phyloP scores from a whole-genome alignment of 331 rosid genomes.

The Ulmus americana region DNA sequence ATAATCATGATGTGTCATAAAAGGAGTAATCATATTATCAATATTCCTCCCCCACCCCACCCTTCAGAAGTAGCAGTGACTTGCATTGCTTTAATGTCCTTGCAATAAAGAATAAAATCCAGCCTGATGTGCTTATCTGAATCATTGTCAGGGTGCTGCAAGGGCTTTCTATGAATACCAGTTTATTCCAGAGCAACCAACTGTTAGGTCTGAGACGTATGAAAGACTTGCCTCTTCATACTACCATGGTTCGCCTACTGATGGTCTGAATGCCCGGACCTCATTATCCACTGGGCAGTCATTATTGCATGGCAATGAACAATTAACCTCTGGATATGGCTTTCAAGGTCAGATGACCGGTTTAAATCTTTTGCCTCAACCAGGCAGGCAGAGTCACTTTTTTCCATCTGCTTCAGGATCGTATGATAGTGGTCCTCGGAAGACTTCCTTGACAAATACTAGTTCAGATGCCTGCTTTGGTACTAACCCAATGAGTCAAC shows the following conservation, averaged over 20 bases:
- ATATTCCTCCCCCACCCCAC: too few relatives aligned
- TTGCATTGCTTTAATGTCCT: too few relatives aligned
- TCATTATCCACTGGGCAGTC: constrained; percentile 31
- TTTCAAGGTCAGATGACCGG: constrained; percentile 44
- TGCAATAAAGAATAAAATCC: not conserved
- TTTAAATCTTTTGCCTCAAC: constrained; percentile 39
- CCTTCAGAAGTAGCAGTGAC: too few relatives aligned
- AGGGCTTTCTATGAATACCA: constrained; percentile 67
- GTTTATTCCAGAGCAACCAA: constrained; percentile 72
- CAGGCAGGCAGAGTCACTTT: constrained; percentile 38
- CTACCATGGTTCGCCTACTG: constrained; percentile 39
- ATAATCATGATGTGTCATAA: not conserved
- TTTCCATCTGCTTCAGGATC: constrained; percentile 40
- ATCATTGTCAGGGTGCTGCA: constrained; percentile 41
- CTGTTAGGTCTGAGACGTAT: constrained; percentile 44
- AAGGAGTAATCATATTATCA: not conserved
- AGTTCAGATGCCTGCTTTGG: constrained; percentile 31
- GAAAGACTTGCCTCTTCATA: constrained; percentile 39
- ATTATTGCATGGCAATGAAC: constrained; percentile 38
- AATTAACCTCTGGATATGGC: constrained; percentile 37
- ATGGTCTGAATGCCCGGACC: constrained; percentile 35
- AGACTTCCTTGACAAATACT: constrained; percentile 31
- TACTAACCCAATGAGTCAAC: constrained; percentile 39
- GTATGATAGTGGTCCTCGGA: constrained; percentile 30
- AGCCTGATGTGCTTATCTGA: constrained; percentile 2